A percentile compares a stretch with the other conserved stretches of the same genome.
phyloP scores from a whole-genome alignment of 1,284 basidiomycete genomes.

The Takashimella koratensis region DNA sequence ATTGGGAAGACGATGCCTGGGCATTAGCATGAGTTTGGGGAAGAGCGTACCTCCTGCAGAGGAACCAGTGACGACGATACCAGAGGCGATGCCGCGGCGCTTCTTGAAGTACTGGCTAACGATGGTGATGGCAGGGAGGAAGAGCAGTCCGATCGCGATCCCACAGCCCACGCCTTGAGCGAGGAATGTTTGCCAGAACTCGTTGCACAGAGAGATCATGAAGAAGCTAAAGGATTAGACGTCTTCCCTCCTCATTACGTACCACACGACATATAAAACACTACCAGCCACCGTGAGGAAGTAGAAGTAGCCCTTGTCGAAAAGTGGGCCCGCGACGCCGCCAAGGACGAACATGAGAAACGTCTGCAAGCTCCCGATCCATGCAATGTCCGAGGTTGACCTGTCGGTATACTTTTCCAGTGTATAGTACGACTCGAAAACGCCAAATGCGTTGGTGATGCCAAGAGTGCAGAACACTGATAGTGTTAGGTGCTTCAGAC shows the following conservation, averaged over 20 bases:
- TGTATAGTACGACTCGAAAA: constrained; percentile 35
- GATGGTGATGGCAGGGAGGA: constrained; percentile 53
- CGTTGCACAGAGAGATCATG: constrained; percentile 56
- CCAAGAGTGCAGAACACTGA: no score
- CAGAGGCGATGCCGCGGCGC: no score
- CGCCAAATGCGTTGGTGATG: no score
- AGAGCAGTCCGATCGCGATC: constrained; percentile 51
- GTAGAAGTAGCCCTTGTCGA: constrained; percentile 60
- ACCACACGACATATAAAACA: constrained; percentile 52
- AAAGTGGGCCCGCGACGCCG: constrained; percentile 57
- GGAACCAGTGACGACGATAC: neutral
- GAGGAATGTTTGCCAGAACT: constrained; percentile 56
- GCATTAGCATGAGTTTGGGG: no score
- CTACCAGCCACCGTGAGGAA: constrained; percentile 53
- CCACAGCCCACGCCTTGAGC: constrained; percentile 28
- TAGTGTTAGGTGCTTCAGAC: no score
- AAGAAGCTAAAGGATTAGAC: constrained; percentile 57
- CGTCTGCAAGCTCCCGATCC: constrained; percentile 69
- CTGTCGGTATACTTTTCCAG: constrained; percentile 10
- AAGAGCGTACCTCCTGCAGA: neutral
- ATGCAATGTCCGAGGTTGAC: constrained; percentile 50
- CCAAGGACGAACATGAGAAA: constrained; percentile 51
- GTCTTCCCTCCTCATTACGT: no score
- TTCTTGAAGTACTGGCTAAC: constrained; percentile 55
- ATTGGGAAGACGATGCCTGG: constrained; percentile 57